A percentile compares a stretch with the other conserved stretches of the same genome.
phyloP scores from a whole-genome alignment of 176 grass and related monocot species.

The Microstegium vimineum region DNA sequence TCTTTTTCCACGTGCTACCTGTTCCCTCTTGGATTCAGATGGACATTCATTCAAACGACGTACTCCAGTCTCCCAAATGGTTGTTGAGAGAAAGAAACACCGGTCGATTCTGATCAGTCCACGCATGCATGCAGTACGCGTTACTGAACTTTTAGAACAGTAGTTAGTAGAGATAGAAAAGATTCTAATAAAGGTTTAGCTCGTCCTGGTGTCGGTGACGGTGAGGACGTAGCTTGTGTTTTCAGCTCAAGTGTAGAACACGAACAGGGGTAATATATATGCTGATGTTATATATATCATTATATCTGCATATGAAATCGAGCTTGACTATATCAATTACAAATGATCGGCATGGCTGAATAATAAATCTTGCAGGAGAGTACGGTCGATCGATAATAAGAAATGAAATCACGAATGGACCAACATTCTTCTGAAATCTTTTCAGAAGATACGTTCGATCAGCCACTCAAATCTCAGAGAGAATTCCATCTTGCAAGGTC shows the following conservation, averaged over 20 bases:
- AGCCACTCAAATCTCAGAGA: slow-evolving; percentile 23
- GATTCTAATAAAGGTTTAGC: neutral
- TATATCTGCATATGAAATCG: neutral
- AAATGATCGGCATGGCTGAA: too few species aligned
- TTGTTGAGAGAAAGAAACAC: neutral
- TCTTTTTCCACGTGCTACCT: neutral
- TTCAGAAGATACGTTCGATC: neutral
- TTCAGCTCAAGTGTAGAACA: neutral
- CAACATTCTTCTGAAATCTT: neutral
- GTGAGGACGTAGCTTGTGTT: neutral
- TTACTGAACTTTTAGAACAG: neutral
- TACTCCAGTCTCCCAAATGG: neutral
- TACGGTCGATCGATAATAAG: too few species aligned
- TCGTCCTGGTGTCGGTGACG: neutral
- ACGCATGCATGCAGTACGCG: neutral
- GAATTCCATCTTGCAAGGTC: slow-evolving; percentile 39
- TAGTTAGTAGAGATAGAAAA: neutral
- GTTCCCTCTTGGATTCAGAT: neutral
- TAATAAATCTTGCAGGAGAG: too few species aligned
- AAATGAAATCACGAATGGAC: neutral
- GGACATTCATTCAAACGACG: neutral
- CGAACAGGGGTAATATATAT: neutral
- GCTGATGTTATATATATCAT: neutral
- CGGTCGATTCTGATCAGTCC: too few species aligned
- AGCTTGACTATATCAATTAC: neutral